A percentile compares a stretch with the other conserved stretches of the same genome.
These are phyloP conservation scores for Paraphoma chrysanthemicola DNA, from an alignment of 2,329 filamentous ascomycete genomes.

Conservation along the genomic window DNA sequence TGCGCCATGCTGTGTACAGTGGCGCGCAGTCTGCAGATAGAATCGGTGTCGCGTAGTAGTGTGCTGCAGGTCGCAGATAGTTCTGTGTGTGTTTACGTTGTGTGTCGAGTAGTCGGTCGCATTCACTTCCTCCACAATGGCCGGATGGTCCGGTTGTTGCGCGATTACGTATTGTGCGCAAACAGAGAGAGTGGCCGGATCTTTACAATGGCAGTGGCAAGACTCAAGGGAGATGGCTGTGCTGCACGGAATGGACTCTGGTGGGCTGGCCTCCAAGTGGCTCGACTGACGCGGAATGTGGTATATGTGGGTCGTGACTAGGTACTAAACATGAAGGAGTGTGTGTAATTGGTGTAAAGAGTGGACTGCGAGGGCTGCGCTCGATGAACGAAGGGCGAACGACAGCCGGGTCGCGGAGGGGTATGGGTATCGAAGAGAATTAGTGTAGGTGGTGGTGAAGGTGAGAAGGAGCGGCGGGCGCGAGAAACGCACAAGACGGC, in stretches of 20 bases:
- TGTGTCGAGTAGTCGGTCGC: conserved; percentile 5
- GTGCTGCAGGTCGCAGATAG: background rate
- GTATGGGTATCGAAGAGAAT: conserved; percentile 19
- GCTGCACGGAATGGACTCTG: conserved; percentile 40
- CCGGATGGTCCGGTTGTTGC: conserved; percentile 10
- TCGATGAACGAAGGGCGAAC: conserved; percentile 49
- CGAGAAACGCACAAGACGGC: background rate
- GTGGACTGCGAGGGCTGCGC: conserved; percentile 44
- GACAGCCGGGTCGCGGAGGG: conserved; percentile 47
- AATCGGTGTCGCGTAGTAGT: conserved; percentile 5
- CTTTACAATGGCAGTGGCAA: conserved; percentile 25
- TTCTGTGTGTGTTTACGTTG: background rate
- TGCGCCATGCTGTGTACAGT: conserved; percentile 24
- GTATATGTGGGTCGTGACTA: conserved; percentile 23
- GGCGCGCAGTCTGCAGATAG: background rate
- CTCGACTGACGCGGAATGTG: conserved; percentile 33
- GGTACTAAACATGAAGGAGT: conserved; percentile 43
- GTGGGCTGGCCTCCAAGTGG: conserved; percentile 18
- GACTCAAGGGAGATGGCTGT: conserved; percentile 30
- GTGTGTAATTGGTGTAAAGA: conserved; percentile 40
- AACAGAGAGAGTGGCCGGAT: conserved; percentile 20
- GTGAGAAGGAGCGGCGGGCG: conserved; percentile 16
- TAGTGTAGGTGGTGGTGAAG: conserved; percentile 23
- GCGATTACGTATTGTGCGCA: conserved; percentile 33
- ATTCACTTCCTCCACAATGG: conserved; percentile 11